phyloP scores from a whole-genome alignment of 2,329 filamentous ascomycete genomes.

The Leptographium wingfieldii region DNA sequence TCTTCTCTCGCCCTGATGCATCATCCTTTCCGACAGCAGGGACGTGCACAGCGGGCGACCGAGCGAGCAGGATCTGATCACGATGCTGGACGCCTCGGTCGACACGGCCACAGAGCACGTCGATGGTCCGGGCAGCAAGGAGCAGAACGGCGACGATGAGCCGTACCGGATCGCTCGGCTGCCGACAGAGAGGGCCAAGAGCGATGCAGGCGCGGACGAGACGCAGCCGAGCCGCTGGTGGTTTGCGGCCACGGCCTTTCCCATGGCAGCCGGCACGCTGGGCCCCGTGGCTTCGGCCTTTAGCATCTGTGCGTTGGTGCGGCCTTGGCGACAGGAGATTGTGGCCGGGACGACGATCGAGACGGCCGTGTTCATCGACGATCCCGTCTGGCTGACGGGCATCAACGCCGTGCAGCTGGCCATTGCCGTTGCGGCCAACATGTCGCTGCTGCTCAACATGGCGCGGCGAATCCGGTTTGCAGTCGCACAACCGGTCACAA shows the following conservation, averaged over 20 bases:
- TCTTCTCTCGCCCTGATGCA: no score
- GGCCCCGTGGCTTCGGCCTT: constrained; percentile 81
- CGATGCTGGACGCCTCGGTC: background rate
- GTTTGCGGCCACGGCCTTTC: constrained; percentile 53
- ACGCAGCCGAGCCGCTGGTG: constrained; percentile 41
- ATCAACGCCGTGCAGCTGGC: constrained; percentile 69
- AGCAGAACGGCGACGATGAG: background rate
- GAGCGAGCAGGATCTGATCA: no score
- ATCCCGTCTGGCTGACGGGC: constrained; percentile 62
- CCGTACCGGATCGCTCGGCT: background rate
- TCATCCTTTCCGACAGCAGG: no score
- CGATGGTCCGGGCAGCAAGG: background rate
- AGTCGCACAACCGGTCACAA: constrained; percentile 71
- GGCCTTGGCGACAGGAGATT: constrained; percentile 57
- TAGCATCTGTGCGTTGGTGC: constrained; percentile 75
- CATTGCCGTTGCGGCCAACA: constrained; percentile 65
- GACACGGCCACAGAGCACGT: background rate
- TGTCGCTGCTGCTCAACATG: constrained; percentile 80
- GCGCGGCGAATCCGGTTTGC: constrained; percentile 67
- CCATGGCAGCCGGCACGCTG: constrained; percentile 70
- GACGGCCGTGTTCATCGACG: constrained; percentile 39
- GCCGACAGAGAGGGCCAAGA: background rate
- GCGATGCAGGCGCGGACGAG: background rate
- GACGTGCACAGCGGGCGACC: no score
- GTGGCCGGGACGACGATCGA: constrained; percentile 32